These are phyloP conservation scores for Pythium diclinum DNA, from an alignment of 352 stramenopile genomes.

Conservation along the genomic window DNA sequence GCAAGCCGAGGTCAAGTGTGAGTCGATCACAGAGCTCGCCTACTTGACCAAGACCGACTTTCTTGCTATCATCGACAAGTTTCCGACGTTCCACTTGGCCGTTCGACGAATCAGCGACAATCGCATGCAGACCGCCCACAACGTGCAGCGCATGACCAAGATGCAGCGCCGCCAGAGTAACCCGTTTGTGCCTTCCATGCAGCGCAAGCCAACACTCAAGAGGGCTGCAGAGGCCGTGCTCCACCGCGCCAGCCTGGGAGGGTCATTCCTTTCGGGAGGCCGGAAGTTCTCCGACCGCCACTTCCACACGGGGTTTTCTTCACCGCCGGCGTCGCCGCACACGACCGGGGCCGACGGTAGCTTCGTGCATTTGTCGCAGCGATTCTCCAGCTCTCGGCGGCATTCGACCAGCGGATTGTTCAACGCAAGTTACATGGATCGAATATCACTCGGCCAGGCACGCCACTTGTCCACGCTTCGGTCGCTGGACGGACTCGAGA, in stretches of 20 bases:
- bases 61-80: slow-evolving; percentile 50
- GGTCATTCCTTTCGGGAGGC: slow-evolving; percentile 10
- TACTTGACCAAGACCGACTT: slow-evolving; percentile 64
- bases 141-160: slow-evolving; percentile 63
- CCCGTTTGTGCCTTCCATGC: slow-evolving; percentile 2
- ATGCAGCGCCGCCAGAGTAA: slow-evolving; percentile 38
- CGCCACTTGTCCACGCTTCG: slow-evolving; percentile 20
- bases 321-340: neutral
- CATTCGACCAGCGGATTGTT: slow-evolving; percentile 19
- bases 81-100: slow-evolving; percentile 66
- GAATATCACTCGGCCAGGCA: slow-evolving; percentile 25
- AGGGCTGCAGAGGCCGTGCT: slow-evolving; percentile 13
- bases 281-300: slow-evolving; percentile 8
- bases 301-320: neutral
- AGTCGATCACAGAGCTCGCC: slow-evolving; percentile 61
- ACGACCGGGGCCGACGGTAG: neutral
- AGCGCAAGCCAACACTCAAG: slow-evolving; percentile 15
- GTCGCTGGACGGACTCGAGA: slow-evolving; percentile 12
- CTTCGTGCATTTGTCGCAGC: slow-evolving; percentile 14
- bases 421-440: slow-evolving; percentile 24
- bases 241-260: neutral
- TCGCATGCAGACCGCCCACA: slow-evolving; percentile 61
- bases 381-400: slow-evolving; percentile 22
- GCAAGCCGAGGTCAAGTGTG: slow-evolving; percentile 56
- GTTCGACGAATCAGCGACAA: slow-evolving; percentile 66